phyloP scores from a whole-genome alignment of 2,329 filamentous ascomycete genomes.

The Calonectria pteridis region DNA sequence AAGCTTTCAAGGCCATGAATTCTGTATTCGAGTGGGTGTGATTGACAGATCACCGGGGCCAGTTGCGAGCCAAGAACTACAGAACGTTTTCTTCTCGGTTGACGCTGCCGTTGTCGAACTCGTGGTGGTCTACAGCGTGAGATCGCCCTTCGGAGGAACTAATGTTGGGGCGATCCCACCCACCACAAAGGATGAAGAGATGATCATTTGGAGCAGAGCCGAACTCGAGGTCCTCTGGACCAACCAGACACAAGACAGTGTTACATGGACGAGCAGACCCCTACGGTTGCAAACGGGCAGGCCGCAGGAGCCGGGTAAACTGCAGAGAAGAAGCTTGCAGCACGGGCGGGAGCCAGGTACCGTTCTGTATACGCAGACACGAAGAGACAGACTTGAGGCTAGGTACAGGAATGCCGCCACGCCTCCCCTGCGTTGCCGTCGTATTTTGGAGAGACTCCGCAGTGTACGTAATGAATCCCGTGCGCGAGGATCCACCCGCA shows the following conservation, averaged over 20 bases:
- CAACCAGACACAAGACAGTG: neutral
- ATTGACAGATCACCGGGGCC: slow-evolving; percentile 3
- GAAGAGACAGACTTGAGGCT: neutral
- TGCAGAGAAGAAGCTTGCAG: neutral
- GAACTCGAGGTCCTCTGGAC: neutral
- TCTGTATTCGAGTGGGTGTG: neutral
- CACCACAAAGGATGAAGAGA: slow-evolving; percentile 1
- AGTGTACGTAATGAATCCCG: slow-evolving; percentile 31
- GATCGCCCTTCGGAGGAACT: slow-evolving; percentile 1
- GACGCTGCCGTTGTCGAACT: neutral
- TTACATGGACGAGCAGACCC: neutral
- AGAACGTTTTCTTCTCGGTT: neutral
- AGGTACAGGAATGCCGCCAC: neutral
- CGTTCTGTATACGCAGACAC: neutral
- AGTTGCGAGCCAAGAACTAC: neutral
- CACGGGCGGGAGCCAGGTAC: slow-evolving; percentile 6
- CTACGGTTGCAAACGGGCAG: neutral
- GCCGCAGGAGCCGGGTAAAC: neutral
- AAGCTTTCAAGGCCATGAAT: neutral
- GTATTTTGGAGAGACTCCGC: slow-evolving; percentile 25
- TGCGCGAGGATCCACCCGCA: slow-evolving; percentile 10
- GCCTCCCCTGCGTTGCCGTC: neutral
- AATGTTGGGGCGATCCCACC: slow-evolving; percentile 12
- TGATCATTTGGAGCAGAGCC: neutral
- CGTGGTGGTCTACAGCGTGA: neutral